Conservation (phyloP, 305 asterid genomes). For the Plantago coronopus region DNA sequence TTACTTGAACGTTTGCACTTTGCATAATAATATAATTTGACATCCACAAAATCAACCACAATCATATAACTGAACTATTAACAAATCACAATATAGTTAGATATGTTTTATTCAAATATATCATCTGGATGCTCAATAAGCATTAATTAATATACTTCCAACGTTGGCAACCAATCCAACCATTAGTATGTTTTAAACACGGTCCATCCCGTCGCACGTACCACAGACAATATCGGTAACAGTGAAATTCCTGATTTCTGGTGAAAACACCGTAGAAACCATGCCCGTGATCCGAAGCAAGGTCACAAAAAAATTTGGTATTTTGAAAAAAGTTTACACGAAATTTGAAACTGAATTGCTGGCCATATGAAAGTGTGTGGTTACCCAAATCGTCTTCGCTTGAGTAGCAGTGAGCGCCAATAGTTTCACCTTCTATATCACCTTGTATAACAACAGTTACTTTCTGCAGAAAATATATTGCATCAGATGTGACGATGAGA, state of each 20-base stretch:
- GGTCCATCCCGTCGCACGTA: constrained; percentile 1
- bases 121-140: no score
- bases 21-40: no score
- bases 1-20: no score
- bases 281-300: neutral
- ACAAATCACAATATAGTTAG: no score
- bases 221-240: constrained; percentile 2
- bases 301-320: constrained; percentile 16
- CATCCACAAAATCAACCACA: no score
- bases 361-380: neutral
- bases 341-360: constrained; percentile 1
- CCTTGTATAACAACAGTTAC: constrained; percentile 2
- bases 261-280: constrained; percentile 17
- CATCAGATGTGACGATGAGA: no score
- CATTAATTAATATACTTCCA: constrained; percentile 1
- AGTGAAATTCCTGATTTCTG: neutral
- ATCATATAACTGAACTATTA: no score
- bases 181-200: neutral
- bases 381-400: constrained; percentile 9
- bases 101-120: no score
- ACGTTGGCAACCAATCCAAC: neutral
- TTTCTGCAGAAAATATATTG: no score
- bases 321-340: neutral
- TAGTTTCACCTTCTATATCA: neutral
- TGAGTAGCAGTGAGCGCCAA: constrained; percentile 12